A percentile compares a stretch with the other conserved stretches of the same genome.
phyloP scores from a whole-genome alignment of 345 rosid species.

The Aquilaria malaccensis region DNA sequence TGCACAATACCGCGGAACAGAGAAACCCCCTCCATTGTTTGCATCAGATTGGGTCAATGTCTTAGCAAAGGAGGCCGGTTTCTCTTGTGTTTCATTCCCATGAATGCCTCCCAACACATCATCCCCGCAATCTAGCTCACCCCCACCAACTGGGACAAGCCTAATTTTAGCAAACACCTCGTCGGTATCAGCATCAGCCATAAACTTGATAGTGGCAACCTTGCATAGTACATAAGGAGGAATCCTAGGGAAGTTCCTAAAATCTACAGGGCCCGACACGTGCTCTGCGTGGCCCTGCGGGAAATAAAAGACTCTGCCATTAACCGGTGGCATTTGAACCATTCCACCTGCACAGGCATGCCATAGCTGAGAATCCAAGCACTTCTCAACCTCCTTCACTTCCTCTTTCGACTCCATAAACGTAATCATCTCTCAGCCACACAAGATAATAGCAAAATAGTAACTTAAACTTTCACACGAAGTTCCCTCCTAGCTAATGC shows the following conservation, averaged over 20 bases:
- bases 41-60: constrained; percentile 77
- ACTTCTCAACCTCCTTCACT: constrained; percentile 40
- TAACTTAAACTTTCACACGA: not conserved
- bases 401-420: constrained; percentile 64
- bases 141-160: constrained; percentile 24
- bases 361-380: constrained; percentile 71
- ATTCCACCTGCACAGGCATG: constrained; percentile 85
- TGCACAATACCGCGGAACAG: constrained; percentile 80
- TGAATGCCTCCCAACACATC: constrained; percentile 30
- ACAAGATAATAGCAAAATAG: constrained; percentile 2
- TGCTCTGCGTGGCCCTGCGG: constrained; percentile 83
- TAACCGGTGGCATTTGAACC: constrained; percentile 61
- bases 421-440: constrained; percentile 47
- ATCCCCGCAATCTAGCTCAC: constrained; percentile 23
- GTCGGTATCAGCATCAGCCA: constrained; percentile 66
- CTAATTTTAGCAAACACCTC: constrained; percentile 62
- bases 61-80: constrained; percentile 70
- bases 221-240: constrained; percentile 40
- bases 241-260: constrained; percentile 35
- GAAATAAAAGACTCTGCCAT: constrained; percentile 51
- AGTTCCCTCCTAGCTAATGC: constrained; percentile 10
- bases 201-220: constrained; percentile 45
- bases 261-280: constrained; percentile 42
- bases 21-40: constrained; percentile 78
- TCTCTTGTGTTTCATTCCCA: constrained; percentile 46